Percentiles rank a stretch among this genome's conserved stretches.
Conservation (phyloP, 441 rosid species). For the Croton setiger region DNA sequence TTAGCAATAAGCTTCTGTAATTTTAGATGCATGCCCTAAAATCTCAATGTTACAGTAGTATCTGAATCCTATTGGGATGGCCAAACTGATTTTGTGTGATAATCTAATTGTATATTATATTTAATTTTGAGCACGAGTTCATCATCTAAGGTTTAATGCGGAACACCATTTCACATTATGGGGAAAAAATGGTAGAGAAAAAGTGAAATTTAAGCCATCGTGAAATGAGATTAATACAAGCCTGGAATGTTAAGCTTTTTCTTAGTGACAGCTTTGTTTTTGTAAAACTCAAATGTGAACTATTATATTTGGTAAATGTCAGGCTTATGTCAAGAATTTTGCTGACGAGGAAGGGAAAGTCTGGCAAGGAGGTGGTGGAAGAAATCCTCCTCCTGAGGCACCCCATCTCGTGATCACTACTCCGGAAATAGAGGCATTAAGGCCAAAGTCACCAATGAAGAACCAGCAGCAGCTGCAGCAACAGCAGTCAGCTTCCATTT, state of each 20-base stretch:
- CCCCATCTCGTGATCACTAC: constrained; percentile 86
- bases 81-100: neutral
- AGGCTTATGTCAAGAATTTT: constrained; percentile 74
- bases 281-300: neutral
- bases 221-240: neutral
- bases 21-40: neutral
- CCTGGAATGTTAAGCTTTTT: neutral
- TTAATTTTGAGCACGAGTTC: neutral
- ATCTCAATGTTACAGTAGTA: neutral
- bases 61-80: neutral
- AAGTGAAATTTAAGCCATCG: neutral
- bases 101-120: too few species aligned
- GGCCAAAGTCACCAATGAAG: constrained; percentile 97
- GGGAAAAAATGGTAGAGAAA: neutral
- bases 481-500: constrained; percentile 55
- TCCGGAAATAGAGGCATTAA: constrained; percentile 80
- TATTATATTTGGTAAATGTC: constrained; percentile 17
- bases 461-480: constrained; percentile 94
- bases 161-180: neutral
- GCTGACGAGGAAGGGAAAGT: constrained; percentile 92
- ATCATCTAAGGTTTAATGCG: neutral
- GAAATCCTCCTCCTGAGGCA: constrained; percentile 95
- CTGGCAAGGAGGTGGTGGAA: constrained; percentile 99
- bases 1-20: neutral
- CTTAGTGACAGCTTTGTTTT: neutral